These are phyloP conservation scores for Chlamydomonas schloesseri DNA, from an alignment of 139 green algal species.

Conservation along the genomic window DNA sequence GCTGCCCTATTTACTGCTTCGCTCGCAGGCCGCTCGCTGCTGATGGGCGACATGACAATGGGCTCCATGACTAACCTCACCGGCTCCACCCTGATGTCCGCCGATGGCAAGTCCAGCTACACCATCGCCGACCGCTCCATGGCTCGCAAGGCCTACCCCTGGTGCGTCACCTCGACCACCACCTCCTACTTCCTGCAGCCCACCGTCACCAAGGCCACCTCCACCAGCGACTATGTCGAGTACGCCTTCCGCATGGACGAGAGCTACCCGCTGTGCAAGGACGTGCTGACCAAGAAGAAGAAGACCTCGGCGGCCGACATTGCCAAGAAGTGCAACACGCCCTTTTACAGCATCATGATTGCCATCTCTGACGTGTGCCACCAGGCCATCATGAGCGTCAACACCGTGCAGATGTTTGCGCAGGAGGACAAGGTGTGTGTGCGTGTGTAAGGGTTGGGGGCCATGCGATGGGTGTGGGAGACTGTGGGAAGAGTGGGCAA, in stretches of 20 bases:
- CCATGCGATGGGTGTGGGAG: too few relatives aligned
- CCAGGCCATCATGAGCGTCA: background rate
- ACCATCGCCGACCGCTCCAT: background rate
- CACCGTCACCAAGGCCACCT: background rate
- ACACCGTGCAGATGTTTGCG: background rate
- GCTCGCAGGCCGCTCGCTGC: background rate
- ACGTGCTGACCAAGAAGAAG: background rate
- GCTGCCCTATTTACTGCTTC: too few relatives aligned
- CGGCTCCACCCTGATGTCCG: background rate
- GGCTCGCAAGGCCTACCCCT: background rate
- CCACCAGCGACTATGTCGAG: background rate
- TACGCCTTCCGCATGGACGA: background rate
- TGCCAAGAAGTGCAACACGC: background rate
- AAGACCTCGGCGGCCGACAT: background rate
- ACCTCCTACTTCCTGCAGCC: background rate
- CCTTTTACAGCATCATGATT: slow-evolving; percentile 11
- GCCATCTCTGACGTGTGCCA: background rate
- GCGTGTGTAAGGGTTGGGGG: too few relatives aligned
- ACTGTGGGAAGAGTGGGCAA: too few relatives aligned
- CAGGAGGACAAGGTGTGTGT: background rate
- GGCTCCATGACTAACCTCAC: background rate
- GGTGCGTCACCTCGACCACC: background rate
- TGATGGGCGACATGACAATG: background rate
- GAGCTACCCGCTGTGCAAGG: background rate
- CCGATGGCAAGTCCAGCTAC: background rate